These are phyloP conservation scores for Scytalidium lignicola DNA, from an alignment of 2,329 filamentous ascomycete species.

Conservation along the genomic window DNA sequence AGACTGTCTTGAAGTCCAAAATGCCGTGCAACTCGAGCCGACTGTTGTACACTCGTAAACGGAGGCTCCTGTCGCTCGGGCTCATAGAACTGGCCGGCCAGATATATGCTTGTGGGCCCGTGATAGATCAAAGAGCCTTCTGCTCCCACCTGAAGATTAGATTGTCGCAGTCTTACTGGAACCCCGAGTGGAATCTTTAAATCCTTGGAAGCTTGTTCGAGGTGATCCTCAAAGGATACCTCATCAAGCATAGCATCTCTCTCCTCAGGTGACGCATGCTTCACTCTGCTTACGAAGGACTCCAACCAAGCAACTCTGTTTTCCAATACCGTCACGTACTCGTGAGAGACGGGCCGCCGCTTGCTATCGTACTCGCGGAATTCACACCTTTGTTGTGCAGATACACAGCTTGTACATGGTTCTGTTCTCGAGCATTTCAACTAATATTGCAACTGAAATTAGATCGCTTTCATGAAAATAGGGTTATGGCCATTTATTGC, in stretches of 20 bases:
- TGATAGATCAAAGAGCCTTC: conserved; percentile 15
- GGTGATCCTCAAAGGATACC: not conserved
- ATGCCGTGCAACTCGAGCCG: conserved; percentile 21
- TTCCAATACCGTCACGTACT: not conserved
- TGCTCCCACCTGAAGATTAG: not conserved
- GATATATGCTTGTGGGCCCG: conserved; percentile 22
- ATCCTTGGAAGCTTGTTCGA: not conserved
- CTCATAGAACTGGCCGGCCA: conserved; percentile 7
- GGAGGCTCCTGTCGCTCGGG: too few relatives aligned
- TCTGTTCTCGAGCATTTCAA: not conserved
- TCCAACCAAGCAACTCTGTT: not conserved
- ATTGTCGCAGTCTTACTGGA: not conserved
- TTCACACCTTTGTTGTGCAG: not conserved
- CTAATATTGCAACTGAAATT: not conserved
- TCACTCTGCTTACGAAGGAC: not conserved
- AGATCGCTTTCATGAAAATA: not conserved
- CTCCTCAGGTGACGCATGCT: not conserved
- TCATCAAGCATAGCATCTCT: not conserved
- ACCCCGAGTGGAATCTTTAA: not conserved
- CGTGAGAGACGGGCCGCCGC: not conserved
- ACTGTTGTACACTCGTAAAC: too few relatives aligned
- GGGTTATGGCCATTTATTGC: not conserved
- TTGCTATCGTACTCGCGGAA: conserved; percentile 1
- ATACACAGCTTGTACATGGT: not conserved
- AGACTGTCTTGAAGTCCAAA: conserved; percentile 14